Evolutionary conservation across 129 eudicot species (phyloP).

Genomic region (Escallonia rubra): DNA sequence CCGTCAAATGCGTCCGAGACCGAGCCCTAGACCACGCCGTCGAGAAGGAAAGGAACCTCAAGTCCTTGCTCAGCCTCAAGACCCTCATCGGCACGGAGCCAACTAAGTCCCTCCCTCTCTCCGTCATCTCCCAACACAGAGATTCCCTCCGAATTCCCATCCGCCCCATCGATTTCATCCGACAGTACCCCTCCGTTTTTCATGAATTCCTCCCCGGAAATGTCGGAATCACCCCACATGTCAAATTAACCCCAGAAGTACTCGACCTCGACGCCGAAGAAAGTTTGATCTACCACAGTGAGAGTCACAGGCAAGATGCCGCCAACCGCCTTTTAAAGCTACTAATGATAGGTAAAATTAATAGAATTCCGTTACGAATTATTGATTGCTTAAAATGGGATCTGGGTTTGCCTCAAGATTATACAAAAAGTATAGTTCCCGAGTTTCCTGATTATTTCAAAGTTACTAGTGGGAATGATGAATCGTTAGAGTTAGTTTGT

Average conservation of each 20-base stretch:
- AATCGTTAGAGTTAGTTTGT: slow-evolving; percentile 66
- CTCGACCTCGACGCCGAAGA: slow-evolving; percentile 54
- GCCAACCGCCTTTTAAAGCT: slow-evolving; percentile 71
- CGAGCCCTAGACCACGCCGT: slow-evolving; percentile 89
- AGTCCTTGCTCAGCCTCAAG: slow-evolving; percentile 59
- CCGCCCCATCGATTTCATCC: slow-evolving; percentile 85
- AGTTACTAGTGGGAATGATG: slow-evolving; percentile 28
- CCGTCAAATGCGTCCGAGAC: slow-evolving; percentile 69
- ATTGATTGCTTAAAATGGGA: slow-evolving; percentile 77
- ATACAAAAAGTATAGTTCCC: slow-evolving; percentile 43
- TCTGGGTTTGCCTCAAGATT: slow-evolving; percentile 71
- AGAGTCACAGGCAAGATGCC: slow-evolving; percentile 34
- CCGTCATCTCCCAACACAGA: slow-evolving; percentile 42
- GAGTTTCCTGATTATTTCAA: slow-evolving; percentile 78
- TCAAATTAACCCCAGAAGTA: slow-evolving; percentile 51
- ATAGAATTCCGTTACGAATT: slow-evolving; percentile 46
- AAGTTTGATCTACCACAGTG: slow-evolving; percentile 31
- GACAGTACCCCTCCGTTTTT: slow-evolving; percentile 68
- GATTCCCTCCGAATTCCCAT: slow-evolving; percentile 43
- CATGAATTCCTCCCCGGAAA: slow-evolving; percentile 64
- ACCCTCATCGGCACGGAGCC: slow-evolving; percentile 71
- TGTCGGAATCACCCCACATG: slow-evolving; percentile 53
- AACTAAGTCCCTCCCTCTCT: slow-evolving; percentile 69
- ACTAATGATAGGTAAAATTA: slow-evolving; percentile 56
- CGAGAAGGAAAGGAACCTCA: slow-evolving; percentile 65